Percentiles rank a stretch among this genome's conserved stretches.
These are phyloP conservation scores for Catunica adiposa DNA, from an alignment of 2,329 filamentous ascomycete species.

Conservation along the genomic window DNA sequence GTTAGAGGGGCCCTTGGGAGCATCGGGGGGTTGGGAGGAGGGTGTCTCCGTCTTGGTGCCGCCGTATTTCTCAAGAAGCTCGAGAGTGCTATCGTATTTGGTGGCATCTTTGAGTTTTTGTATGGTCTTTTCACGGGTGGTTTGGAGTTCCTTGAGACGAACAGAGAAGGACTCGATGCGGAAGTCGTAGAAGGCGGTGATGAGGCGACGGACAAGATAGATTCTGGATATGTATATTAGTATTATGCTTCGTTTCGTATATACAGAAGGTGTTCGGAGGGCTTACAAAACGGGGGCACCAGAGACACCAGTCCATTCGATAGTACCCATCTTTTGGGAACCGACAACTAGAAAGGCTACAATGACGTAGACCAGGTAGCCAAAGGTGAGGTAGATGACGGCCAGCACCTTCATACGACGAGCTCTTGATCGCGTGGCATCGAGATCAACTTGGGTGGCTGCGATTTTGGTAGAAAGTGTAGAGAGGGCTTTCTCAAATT, in stretches of 20 bases:
- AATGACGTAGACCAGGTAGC: constrained; percentile 73
- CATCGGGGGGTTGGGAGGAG: background rate
- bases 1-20: background rate
- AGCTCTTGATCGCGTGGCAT: constrained; percentile 52
- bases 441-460: constrained; percentile 54
- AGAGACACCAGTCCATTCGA: constrained; percentile 63
- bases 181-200: constrained; percentile 62
- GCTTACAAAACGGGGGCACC: constrained; percentile 63
- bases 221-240: constrained; percentile 40
- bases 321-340: constrained; percentile 56
- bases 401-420: constrained; percentile 69
- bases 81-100: constrained; percentile 86
- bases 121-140: constrained; percentile 72
- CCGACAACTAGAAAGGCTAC: constrained; percentile 75
- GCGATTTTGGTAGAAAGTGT: constrained; percentile 69
- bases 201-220: constrained; percentile 50
- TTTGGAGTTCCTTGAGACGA: constrained; percentile 57
- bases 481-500: constrained; percentile 83
- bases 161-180: constrained; percentile 54
- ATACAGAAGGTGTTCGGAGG: background rate
- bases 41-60: constrained; percentile 21
- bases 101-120: constrained; percentile 89
- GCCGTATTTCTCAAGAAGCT: constrained; percentile 83
- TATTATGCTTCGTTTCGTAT: background rate
- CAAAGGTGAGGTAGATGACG: constrained; percentile 81